Evolutionary conservation across 1,139 yeast species (phyloP), one percentile per base, ranked within the genome.

Genomic region (Hansenula lynferdii): DNA sequence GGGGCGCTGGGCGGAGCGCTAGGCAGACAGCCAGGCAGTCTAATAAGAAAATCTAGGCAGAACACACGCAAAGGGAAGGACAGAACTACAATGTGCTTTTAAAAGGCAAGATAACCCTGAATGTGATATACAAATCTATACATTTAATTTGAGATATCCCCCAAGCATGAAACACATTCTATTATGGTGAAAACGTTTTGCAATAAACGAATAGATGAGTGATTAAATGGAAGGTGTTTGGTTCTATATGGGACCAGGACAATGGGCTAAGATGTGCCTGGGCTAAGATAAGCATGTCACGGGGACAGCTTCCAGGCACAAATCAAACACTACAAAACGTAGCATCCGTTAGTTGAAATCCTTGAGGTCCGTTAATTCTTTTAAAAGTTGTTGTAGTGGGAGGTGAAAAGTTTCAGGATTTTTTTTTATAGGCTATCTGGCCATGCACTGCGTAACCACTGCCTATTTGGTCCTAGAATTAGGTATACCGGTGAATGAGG

Each of bases 131-230:
- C n/a, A n/a, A n/a, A n/a, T n/a, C n/a, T n/a, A n/a, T n/a, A n/a
- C n/a, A n/a, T n/a, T n/a, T n/a, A n/a, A n/a, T n/a, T n/a, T n/a
- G 5, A n/a, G 27, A 31, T 31, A 18, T 36, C 27, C 28, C 39
- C 39, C 39, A 36, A 22, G 34, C 35, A 36, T 36, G 39, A 36
- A 36, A 32, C 39, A 31, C 39, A 36, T 36, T 36, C 39, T 36
- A 36, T 32, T 32, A 36, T 23, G 32, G 39, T 23, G 28, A 22
- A n/a, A 12, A n/a, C 24, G 16, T 20, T 16, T 15, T 24, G 34
- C 36, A 34, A 29, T 26, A 28, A n/a, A 23, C 27, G 25, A 36
- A 36, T 36, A 36, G 39, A 36, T 36, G 39, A 36, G 39, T 36
- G 39, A 36, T 36, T 36, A 36, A 36, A 16, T 28, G 35, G n/a